Evolutionary conservation across 2,329 filamentous ascomycete species (phyloP).

Genomic region (Escovopsis weberi): DNA sequence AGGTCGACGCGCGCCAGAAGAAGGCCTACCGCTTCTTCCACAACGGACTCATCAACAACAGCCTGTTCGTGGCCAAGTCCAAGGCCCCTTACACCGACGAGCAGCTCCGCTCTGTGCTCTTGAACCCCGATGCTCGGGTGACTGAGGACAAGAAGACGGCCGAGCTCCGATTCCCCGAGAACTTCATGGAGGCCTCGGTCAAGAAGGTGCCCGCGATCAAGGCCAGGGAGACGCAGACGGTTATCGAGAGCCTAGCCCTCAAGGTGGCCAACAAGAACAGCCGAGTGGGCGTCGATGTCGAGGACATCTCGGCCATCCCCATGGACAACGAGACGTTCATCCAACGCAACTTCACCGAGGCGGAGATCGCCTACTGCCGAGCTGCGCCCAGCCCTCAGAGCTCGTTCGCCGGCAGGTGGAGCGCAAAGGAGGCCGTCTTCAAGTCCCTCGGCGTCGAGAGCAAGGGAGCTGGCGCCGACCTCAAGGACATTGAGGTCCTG

Average conservation of each 20-base stretch:
- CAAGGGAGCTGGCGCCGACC: constrained; percentile 72
- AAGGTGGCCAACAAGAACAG: constrained; percentile 42
- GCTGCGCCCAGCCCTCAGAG: constrained; percentile 67
- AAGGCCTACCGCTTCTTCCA: constrained; percentile 98
- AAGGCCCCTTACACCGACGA: constrained; percentile 81
- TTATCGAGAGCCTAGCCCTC: constrained; percentile 64
- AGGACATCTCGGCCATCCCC: constrained; percentile 76
- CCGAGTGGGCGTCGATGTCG: constrained; percentile 87
- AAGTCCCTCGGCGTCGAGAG: constrained; percentile 83
- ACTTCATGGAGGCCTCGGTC: constrained; percentile 51
- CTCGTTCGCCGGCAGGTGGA: constrained; percentile 91
- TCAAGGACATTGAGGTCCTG: constrained; percentile 90
- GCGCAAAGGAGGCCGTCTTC: constrained; percentile 96
- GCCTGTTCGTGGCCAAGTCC: constrained; percentile 88
- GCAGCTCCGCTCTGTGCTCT: constrained; percentile 73
- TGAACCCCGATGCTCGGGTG: constrained; percentile 88
- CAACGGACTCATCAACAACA: constrained; percentile 96
- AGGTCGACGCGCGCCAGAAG: constrained; percentile 91
- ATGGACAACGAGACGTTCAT: constrained; percentile 90
- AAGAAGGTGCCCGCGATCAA: constrained; percentile 36
- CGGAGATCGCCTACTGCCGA: constrained; percentile 77
- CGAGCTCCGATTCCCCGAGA: constrained; percentile 56
- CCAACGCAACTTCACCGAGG: constrained; percentile 80
- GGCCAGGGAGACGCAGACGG: constrained; percentile 51
- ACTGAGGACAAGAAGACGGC: constrained; percentile 73